Evolutionary conservation across 2,329 filamentous ascomycete species (phyloP).

Genomic region (Paecilomyces sp.): DNA sequence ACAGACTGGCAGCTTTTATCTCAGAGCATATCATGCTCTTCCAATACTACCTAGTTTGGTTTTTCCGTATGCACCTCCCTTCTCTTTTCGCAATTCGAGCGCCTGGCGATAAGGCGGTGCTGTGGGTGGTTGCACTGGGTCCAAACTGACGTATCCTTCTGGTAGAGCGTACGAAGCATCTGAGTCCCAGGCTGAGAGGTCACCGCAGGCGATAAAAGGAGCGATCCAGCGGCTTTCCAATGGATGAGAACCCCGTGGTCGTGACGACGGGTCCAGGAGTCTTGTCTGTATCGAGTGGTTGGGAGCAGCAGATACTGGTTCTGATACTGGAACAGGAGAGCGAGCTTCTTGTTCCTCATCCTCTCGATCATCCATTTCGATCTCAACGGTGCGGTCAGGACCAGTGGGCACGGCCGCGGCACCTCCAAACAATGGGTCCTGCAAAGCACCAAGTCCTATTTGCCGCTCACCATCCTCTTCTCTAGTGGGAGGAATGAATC

Average conservation of each 20-base stretch:
- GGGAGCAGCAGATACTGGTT: slow-evolving; percentile 2
- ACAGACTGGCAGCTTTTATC: background rate
- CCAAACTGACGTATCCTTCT: slow-evolving; percentile 75
- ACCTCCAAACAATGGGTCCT: slow-evolving; percentile 35
- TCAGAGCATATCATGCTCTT: slow-evolving; percentile 10
- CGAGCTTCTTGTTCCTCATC: slow-evolving; percentile 34
- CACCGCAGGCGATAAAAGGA: slow-evolving; percentile 93
- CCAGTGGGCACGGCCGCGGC: slow-evolving; percentile 20
- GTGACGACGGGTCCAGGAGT: slow-evolving; percentile 39
- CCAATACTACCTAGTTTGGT: slow-evolving; percentile 41
- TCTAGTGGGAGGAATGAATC: slow-evolving; percentile 64
- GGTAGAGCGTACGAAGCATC: slow-evolving; percentile 91
- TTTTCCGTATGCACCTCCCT: slow-evolving; percentile 71
- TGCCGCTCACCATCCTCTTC: slow-evolving; percentile 42
- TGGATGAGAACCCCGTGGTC: slow-evolving; percentile 15
- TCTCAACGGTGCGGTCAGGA: slow-evolving; percentile 23
- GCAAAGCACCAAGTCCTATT: slow-evolving; percentile 20
- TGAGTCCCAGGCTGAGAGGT: slow-evolving; percentile 88
- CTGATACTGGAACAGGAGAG: slow-evolving; percentile 2
- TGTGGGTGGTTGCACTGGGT: slow-evolving; percentile 90
- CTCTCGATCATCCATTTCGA: slow-evolving; percentile 32
- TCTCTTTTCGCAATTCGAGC: slow-evolving; percentile 70
- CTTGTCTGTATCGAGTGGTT: slow-evolving; percentile 17
- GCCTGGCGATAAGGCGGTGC: slow-evolving; percentile 92
- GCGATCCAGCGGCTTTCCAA: slow-evolving; percentile 71